Evolutionary conservation across 2,329 filamentous ascomycete genomes (phyloP), one percentile per base, ranked within the genome.

Genomic region (Alternaria novae-zelandiae): DNA sequence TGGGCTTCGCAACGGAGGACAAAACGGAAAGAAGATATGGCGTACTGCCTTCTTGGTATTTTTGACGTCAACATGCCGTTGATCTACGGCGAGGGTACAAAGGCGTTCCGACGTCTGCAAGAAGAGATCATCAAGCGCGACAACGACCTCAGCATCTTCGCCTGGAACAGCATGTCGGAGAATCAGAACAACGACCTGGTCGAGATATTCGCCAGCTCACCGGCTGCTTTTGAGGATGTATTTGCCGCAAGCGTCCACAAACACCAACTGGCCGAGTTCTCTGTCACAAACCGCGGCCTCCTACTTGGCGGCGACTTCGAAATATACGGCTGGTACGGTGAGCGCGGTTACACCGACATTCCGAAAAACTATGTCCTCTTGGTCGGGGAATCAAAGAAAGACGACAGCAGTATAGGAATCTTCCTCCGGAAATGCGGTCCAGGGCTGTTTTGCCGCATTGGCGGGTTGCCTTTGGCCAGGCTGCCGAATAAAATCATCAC

Each of bases 11-110:
- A 28, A 5, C 66, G 76, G 10, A 6, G 63, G 12, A 74, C 74
- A 0, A 74, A 58, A 13, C 53, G 58, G 1, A 47, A 60, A 53
- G 72, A 74, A 46, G 68, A 72, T 15, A 20, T 30, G 3, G 60
- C 63, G 11, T 72, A 72, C 17, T 56, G 55, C n/a, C 56, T 72
- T 1, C 58, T 72, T 4, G 70, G 68, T 2, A 58, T 70, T 0
- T 72, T 72, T 9, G 65, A 61, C 15, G 54, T 74, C 5, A 63
- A 69, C 41, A 75, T 78, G 63, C 65, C 73, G 2, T 54, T 74
- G 23, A 55, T 74, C 3, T 78, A 78, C 56, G 75, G 74, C 3
- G 76, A 75, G 60, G 72, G 74, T 4, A 23, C 53, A 3, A 66
- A 65, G 10, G 61, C 66, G 1, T 62, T 64, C 23, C 30, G 26